Evolutionary conservation across 257 asterid species (phyloP), one percentile per base, ranked within the genome.

Genomic region (Knoxia roxburghii): DNA sequence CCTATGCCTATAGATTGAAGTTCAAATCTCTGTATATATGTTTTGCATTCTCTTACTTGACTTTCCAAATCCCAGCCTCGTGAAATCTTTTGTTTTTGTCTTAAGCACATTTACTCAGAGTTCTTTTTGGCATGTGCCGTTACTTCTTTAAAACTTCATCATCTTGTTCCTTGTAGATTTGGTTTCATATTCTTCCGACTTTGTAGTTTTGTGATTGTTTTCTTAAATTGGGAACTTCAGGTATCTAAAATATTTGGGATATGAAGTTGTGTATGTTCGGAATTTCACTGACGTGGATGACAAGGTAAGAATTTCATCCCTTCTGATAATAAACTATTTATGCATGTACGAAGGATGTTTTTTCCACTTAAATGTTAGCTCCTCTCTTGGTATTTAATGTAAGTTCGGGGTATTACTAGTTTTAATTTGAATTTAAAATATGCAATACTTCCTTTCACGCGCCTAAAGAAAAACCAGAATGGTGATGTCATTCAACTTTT

Each of bases 281-380:
- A 91, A 91, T 79, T 91, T 87, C 82, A 91, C 96, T 9, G 95
- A 91, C 72, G 92, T 89, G 33, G 98, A 91, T 78, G 95, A 91
- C 81, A 91, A 91, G 98, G 96, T 85, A 73, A 86, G 86, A 74
- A 56, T 53, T 63, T 71, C 33, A 57, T 29, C 48, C 17, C 33
- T n/a, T 21, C 39, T 37, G 50, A 37, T 11, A 21, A 39, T n/a
- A 21, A 32, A 49, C 24, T 48, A 43, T 51, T 24, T 30, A 0
- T 61, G n/a, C 2, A 23, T 18, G 26, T 39, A 37, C 35, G 52
- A n/a, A 15, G 52, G 5, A 18, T 23, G 18, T 23, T 15, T 48
- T 3, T 48, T 48, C 13, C 52, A 12, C 12, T 1, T 43, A 43
- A 11, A 43, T 43, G 20, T 39, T 39, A 39, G 9, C 49, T 43